Percentiles rank a stretch among this genome's conserved stretches.
phyloP scores from a whole-genome alignment of 2,329 filamentous ascomycete species.

The Colletotrichum kahawae region DNA sequence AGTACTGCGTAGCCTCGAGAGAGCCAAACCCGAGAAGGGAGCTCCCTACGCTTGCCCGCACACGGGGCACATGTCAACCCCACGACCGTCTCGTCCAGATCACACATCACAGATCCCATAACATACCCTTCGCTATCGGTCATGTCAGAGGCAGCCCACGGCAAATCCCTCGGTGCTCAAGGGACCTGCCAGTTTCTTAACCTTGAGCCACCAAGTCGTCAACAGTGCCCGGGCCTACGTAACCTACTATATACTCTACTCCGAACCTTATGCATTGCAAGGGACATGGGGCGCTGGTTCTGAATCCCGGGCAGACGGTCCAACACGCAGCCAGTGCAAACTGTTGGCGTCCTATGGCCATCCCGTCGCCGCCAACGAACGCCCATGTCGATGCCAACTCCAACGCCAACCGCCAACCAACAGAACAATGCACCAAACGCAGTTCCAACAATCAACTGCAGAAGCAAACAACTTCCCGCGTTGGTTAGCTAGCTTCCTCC shows the following conservation, averaged over 20 bases:
- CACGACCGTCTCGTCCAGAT: conserved; percentile 15
- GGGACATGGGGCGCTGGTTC: not conserved
- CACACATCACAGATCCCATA: not conserved
- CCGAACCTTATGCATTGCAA: not conserved
- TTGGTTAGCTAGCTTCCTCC: not conserved
- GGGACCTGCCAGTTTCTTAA: not conserved
- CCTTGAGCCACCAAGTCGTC: not conserved
- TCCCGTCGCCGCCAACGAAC: not conserved
- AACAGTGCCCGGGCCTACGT: not conserved
- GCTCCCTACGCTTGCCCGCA: not conserved
- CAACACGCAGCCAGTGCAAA: not conserved
- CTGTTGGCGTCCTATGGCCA: not conserved
- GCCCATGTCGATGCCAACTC: not conserved
- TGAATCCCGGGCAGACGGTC: not conserved
- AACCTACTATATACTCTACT: not conserved
- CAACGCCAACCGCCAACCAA: not conserved
- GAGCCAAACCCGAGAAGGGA: not conserved
- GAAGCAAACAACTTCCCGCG: not conserved
- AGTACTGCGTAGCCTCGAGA: not conserved
- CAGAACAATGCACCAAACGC: not conserved
- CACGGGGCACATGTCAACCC: conserved; percentile 2
- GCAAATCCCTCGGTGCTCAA: not conserved
- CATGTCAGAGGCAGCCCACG: conserved; percentile 8
- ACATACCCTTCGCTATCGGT: not conserved
- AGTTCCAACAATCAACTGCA: not conserved